phyloP scores from a whole-genome alignment of 441 rosid species.

The Populus hybrid region DNA sequence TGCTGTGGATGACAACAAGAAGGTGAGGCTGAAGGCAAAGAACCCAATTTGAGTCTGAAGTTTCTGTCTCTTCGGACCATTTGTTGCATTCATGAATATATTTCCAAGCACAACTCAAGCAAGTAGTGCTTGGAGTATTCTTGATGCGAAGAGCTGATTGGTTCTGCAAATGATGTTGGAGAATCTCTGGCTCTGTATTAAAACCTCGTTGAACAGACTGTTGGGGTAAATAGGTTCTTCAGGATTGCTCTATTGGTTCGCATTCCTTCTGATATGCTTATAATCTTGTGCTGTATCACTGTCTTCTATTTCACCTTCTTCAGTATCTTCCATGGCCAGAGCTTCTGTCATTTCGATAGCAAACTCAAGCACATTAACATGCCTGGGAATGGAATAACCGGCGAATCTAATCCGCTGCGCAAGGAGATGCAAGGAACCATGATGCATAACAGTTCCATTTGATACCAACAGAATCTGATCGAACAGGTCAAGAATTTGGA shows the following conservation, averaged over 20 bases:
- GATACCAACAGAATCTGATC: conserved; percentile 53
- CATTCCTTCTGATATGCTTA: conserved; percentile 12
- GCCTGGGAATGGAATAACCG: conserved; percentile 59
- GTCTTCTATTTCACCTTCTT: conserved; percentile 18
- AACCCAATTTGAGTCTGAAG: conserved; percentile 63
- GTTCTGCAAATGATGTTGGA: conserved; percentile 75
- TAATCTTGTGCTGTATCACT: conserved; percentile 5
- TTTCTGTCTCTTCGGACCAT: conserved; percentile 44
- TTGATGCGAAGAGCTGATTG: conserved; percentile 63
- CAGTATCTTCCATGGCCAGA: conserved; percentile 26
- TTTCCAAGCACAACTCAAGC: conserved; percentile 74
- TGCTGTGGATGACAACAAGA: conserved; percentile 71
- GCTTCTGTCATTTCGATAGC: conserved; percentile 61
- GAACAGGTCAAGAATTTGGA: conserved; percentile 55
- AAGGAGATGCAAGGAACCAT: conserved; percentile 53
- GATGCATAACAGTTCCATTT: conserved; percentile 65
- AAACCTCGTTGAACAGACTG: conserved; percentile 47
- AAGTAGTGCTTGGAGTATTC: conserved; percentile 54
- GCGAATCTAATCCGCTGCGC: conserved; percentile 36
- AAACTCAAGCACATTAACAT: conserved; percentile 64
- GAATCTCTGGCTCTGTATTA: conserved; percentile 42
- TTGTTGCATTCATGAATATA: conserved; percentile 48
- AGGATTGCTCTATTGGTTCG: not conserved
- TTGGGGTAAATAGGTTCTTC: conserved; percentile 30
- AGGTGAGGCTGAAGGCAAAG: conserved; percentile 75